These are phyloP conservation scores for Neofusicoccum sp. DNA, from an alignment of 2,329 filamentous ascomycete species.

Conservation along the genomic window DNA sequence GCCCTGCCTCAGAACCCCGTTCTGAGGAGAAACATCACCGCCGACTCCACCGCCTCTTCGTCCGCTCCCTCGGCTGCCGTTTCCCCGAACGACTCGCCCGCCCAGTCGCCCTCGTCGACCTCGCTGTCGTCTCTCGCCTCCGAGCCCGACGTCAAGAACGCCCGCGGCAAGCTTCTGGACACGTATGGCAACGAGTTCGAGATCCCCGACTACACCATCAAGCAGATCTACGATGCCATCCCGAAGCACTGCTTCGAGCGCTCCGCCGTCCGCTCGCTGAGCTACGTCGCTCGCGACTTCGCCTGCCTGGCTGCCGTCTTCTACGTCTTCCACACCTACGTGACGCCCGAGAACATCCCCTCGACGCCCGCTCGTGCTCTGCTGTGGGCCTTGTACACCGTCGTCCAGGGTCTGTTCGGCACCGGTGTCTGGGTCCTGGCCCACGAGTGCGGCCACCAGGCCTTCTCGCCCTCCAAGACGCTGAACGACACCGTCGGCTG, in stretches of 20 bases:
- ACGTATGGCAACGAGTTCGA: constrained; percentile 94
- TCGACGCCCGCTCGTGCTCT: constrained; percentile 63
- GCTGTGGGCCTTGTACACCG: constrained; percentile 67
- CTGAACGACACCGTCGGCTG: constrained; percentile 92
- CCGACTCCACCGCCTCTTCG: constrained; percentile 54
- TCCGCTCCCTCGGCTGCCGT: constrained; percentile 52
- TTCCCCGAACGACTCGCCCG: constrained; percentile 60
- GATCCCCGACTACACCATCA: constrained; percentile 94
- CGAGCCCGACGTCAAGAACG: constrained; percentile 49
- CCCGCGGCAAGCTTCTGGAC: constrained; percentile 72
- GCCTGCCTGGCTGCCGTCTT: constrained; percentile 72
- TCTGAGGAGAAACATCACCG: constrained; percentile 46
- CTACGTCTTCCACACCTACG: constrained; percentile 82
- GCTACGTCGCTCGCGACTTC: constrained; percentile 83
- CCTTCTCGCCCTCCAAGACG: constrained; percentile 88
- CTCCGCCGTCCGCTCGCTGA: constrained; percentile 70
- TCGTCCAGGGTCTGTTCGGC: constrained; percentile 87
- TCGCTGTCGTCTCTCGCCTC: constrained; percentile 88
- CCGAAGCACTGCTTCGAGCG: constrained; percentile 96
- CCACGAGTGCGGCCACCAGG: constrained; percentile 96
- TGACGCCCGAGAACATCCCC: constrained; percentile 80
- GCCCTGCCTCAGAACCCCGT: constrained; percentile 51
- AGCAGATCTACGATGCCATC: constrained; percentile 94
- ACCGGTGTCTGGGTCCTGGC: constrained; percentile 96
- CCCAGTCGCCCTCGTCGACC: constrained; percentile 73